phyloP scores from a whole-genome alignment of 805 yeast species.

The Candida ficus region DNA sequence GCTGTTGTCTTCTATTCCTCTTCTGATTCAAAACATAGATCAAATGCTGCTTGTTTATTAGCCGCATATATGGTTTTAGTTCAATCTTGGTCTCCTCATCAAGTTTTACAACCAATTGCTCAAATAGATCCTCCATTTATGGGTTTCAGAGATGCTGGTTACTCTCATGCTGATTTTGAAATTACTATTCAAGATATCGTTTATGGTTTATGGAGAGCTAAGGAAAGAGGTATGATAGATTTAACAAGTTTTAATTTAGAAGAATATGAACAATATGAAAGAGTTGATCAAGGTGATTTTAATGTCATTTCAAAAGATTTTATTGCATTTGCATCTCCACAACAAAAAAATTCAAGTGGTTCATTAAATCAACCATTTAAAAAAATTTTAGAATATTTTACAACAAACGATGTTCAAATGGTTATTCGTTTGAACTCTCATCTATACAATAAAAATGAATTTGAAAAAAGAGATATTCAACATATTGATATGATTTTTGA shows the following conservation, averaged over 20 bases:
- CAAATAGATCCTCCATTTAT: constrained; percentile 91
- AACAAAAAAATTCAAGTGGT: constrained; percentile 47
- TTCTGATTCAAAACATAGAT: constrained; percentile 72
- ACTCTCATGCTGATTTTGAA: constrained; percentile 91
- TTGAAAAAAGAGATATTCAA: constrained; percentile 74
- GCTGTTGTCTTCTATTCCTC: constrained; percentile 90
- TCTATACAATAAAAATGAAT: constrained; percentile 79
- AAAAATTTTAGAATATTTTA: constrained; percentile 76
- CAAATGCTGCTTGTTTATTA: constrained; percentile 91
- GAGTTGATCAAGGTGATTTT: constrained; percentile 96
- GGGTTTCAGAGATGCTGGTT: constrained; percentile 97
- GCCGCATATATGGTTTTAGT: constrained; percentile 94
- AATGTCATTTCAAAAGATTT: constrained; percentile 89
- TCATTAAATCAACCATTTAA: constrained; percentile 66
- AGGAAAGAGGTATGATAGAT: constrained; percentile 85
- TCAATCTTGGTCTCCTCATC: constrained; percentile 98
- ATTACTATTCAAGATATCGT: constrained; percentile 92
- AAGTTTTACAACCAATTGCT: constrained; percentile 89
- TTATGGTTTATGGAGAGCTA: constrained; percentile 97
- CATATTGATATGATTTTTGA: constrained; percentile 96
- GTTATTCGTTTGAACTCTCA: constrained; percentile 93
- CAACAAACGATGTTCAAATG: constrained; percentile 67
- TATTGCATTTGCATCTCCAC: constrained; percentile 97
- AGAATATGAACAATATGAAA: constrained; percentile 89
- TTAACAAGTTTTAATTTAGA: constrained; percentile 83